A percentile compares a stretch with the other conserved stretches of the same genome.
Conservation (phyloP, 169 alveolate genomes). For the Eimeria maxima region DNA sequence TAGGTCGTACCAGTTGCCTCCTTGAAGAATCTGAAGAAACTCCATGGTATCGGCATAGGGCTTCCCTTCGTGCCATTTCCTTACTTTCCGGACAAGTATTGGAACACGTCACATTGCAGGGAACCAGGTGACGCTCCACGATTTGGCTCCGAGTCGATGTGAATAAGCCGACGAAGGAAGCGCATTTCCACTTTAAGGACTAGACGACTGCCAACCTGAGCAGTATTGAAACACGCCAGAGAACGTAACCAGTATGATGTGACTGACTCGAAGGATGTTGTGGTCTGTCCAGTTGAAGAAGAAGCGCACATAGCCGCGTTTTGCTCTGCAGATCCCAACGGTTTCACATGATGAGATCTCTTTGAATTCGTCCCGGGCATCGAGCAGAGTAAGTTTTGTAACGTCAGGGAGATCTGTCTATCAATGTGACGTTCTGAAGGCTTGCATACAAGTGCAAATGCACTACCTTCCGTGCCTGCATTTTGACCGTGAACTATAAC, state of each 20-base stretch:
- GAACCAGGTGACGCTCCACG: conserved; percentile 42
- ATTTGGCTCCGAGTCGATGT: conserved; percentile 75
- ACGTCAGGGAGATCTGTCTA: conserved; percentile 78
- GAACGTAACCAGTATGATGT: not conserved
- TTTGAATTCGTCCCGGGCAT: conserved; percentile 78
- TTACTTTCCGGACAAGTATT: conserved; percentile 78
- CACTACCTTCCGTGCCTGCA: conserved; percentile 82
- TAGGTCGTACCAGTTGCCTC: conserved; percentile 70
- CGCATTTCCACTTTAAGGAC: conserved; percentile 82
- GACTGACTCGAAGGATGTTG: conserved; percentile 80
- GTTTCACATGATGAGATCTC: conserved; percentile 83
- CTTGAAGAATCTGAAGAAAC: conserved; percentile 70
- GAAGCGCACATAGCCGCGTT: conserved; percentile 83
- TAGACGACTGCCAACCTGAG: conserved; percentile 81
- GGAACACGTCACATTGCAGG: conserved; percentile 81
- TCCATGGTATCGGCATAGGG: conserved; percentile 19
- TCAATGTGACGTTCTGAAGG: not conserved
- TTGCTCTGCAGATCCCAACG: conserved; percentile 83
- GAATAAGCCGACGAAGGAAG: conserved; percentile 78
- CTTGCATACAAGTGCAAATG: not conserved
- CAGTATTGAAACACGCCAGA: not conserved
- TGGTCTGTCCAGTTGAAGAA: conserved; percentile 83
- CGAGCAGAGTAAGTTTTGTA: conserved; percentile 77
- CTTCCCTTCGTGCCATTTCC: conserved; percentile 52
- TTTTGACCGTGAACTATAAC: too few species aligned